These are phyloP conservation scores for Sporothrix pallida DNA, from an alignment of 2,329 filamentous ascomycete species.

Conservation along the genomic window DNA sequence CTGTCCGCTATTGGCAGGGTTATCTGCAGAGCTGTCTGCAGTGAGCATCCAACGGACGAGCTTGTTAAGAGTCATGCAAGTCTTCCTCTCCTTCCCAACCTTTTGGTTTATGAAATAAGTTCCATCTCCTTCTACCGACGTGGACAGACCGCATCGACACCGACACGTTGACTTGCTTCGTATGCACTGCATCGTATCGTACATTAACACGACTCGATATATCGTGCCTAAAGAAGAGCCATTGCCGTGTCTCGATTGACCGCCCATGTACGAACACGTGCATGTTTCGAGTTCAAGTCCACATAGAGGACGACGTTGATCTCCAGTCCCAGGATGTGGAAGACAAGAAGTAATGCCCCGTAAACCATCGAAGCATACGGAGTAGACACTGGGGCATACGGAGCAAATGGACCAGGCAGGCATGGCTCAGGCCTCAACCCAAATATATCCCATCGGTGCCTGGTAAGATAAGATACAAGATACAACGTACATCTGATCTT, in stretches of 20 bases:
- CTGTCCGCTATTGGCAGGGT: constrained; percentile 9
- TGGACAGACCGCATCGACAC: neutral
- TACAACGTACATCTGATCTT: neutral
- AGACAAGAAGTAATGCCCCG: too few species aligned
- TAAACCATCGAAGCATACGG: neutral
- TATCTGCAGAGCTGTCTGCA: constrained; percentile 14
- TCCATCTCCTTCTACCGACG: constrained; percentile 1
- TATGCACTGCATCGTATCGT: neutral
- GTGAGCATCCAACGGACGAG: neutral
- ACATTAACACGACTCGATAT: neutral
- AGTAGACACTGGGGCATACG: neutral
- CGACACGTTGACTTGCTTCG: constrained; percentile 3
- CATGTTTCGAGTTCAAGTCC: neutral
- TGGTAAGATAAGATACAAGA: too few species aligned
- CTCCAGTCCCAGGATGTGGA: too few species aligned
- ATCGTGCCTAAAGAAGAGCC: neutral
- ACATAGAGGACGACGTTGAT: neutral
- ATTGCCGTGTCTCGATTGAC: neutral
- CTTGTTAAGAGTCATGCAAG: too few species aligned
- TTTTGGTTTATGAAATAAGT: neutral
- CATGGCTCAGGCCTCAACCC: constrained; percentile 11
- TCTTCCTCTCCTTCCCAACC: neutral
- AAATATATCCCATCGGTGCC: constrained; percentile 8
- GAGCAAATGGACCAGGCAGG: neutral
- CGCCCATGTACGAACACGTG: constrained; percentile 21